A percentile compares a stretch with the other conserved stretches of the same genome.
Evolutionary conservation across 345 rosid genomes (phyloP).

Genomic region (Sonneratia alba): DNA sequence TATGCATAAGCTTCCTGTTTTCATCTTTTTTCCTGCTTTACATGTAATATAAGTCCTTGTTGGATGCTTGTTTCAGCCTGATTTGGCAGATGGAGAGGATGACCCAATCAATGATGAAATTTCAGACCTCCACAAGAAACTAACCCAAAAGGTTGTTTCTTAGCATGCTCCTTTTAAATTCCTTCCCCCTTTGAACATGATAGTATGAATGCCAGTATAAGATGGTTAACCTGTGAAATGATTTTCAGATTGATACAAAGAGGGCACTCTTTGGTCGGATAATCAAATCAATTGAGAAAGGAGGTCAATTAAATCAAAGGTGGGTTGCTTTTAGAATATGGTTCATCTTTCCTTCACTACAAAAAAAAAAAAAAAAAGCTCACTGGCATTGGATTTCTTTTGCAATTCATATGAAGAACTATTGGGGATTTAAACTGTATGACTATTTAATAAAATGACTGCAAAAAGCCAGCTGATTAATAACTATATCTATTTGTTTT

Average conservation of each 20-base stretch:
- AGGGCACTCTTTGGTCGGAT: slow-evolving; percentile 22
- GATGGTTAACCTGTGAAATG: not conserved
- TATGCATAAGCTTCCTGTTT: not conserved
- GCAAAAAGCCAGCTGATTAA: not conserved
- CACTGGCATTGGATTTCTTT: not conserved
- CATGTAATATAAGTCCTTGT: not conserved
- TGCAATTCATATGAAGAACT: not conserved
- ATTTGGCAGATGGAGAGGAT: slow-evolving; percentile 48
- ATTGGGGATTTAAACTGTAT: not conserved
- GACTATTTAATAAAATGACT: not conserved
- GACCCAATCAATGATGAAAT: slow-evolving; percentile 26
- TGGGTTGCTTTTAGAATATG: slow-evolving; percentile 8
- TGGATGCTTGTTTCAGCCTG: slow-evolving; percentile 35
- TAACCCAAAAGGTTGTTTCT: slow-evolving; percentile 27
- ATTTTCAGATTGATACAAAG: slow-evolving; percentile 29
- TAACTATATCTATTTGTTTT: slow-evolving; percentile 1
- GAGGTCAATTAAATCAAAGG: slow-evolving; percentile 25
- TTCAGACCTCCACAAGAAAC: slow-evolving; percentile 30
- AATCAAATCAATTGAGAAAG: slow-evolving; percentile 23
- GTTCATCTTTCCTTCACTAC: not conserved
- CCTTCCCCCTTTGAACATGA: not conserved
- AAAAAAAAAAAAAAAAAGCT: not conserved
- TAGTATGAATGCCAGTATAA: not conserved
- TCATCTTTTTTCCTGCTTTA: not conserved
- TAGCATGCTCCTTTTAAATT: not conserved